Base-by-base conservation (phyloP, 2,329 filamentous ascomycete genomes). In the Falciphora oryzae region DNA sequence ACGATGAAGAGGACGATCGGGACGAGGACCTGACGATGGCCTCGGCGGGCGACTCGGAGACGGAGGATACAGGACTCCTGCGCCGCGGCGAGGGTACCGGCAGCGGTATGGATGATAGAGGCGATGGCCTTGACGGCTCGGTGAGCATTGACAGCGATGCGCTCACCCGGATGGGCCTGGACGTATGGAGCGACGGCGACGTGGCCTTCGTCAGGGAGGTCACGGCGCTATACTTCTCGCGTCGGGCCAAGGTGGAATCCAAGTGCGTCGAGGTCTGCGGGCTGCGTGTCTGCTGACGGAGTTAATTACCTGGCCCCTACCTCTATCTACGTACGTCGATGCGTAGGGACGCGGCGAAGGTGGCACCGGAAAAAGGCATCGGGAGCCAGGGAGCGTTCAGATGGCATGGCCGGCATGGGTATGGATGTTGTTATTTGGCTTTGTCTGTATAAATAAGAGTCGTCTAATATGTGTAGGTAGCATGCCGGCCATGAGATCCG, bases 201-300 rank as follows among this genome's bases (percentile, higher is more conserved):
- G 85, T 84, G n/a, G 79, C 79, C 3, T 94, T 93, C 71, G 83
- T 92, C 22, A 78, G 78, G 67, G 86, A 88, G 64, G 78, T 90
- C 62, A 78, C 85, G 59, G 80, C 75, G 67, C 76, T 84, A 68
- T 94, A 91, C 76, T 93, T 92, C 76, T 85, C 80, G 35, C 79
- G 88, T 22, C 75, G 80, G 60, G 87, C 86, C 13, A 81, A 81
- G 68, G 84, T 92, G 27, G 85, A 91, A 73, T 85, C 86, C 50
- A 87, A 87, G 71, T 85, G 84, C n/a, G 80, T 93, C 2, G 87
- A 91, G 71, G 84, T 91, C n/a, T 92, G 89, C 70, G 90, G 90
- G 5, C 78, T 93, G 63, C 80, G 85, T 71, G 85, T 93, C 38
- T 92, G 89, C 72, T 90, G 71, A 77, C 25, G 22, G 18, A 18